These are phyloP conservation scores for Lupinus albus DNA, from an alignment of 306 rosid species.

Conservation along the genomic window DNA sequence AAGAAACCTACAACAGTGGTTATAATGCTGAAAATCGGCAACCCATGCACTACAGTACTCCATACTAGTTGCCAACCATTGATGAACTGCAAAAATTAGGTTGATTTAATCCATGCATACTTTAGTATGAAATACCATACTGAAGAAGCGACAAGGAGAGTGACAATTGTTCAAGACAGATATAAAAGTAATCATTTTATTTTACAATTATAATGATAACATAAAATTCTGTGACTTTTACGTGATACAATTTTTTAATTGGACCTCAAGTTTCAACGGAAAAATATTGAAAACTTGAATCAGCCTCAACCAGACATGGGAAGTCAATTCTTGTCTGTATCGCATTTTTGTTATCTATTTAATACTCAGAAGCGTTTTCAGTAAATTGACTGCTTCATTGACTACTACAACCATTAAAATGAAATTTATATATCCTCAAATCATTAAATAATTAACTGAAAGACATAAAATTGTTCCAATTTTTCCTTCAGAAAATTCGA, in stretches of 20 bases:
- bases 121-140: slow-evolving; percentile 8
- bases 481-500: slow-evolving; percentile 14
- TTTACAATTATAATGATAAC: not conserved
- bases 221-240: slow-evolving; percentile 19
- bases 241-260: not conserved
- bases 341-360: not conserved
- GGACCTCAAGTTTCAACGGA: slow-evolving; percentile 7
- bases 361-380: slow-evolving; percentile 19
- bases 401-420: slow-evolving; percentile 4
- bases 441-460: slow-evolving; percentile 18
- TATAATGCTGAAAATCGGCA: slow-evolving; percentile 78
- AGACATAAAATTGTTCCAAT: slow-evolving; percentile 1
- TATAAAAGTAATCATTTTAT: slow-evolving; percentile 20
- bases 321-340: not conserved
- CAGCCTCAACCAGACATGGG: slow-evolving; percentile 24
- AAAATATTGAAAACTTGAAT: slow-evolving; percentile 20
- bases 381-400: slow-evolving; percentile 31
- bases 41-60: slow-evolving; percentile 74
- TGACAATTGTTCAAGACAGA: slow-evolving; percentile 19
- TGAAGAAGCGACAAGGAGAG: slow-evolving; percentile 7
- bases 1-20: slow-evolving; percentile 67
- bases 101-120: slow-evolving; percentile 40
- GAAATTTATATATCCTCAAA: not conserved
- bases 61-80: slow-evolving; percentile 77
- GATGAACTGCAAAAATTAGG: slow-evolving; percentile 58